Evolutionary conservation across 2,329 filamentous ascomycete species (phyloP), one percentile per base, ranked within the genome.

Genomic region (Cordyceps cateniannulata): DNA sequence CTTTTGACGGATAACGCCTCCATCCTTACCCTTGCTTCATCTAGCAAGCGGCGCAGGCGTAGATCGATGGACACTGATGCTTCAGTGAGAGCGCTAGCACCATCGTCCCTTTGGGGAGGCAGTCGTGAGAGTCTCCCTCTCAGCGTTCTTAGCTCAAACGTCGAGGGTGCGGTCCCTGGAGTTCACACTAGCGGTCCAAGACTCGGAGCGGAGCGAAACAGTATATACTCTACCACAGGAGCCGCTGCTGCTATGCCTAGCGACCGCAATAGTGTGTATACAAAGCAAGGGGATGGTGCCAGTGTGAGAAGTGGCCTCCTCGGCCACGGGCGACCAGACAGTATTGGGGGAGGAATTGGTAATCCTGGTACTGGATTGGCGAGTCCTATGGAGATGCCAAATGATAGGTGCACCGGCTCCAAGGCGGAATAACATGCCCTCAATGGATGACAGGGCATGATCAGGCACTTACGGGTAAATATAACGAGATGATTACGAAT

Each of bases 51-150:
- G 42, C 83, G 87, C 29, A 86, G 91, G 40, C 84, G 90, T 53
- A 84, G 90, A 63, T 93, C 89, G 32, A 86, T 93, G 74, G 91
- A 95, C 72, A 95, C 91, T 0, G 89, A 95, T 70, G 91, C 91
- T 5, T 93, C 89, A 0, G 89, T 95, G 44, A 88, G 91, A 48
- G 91, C 91, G 2, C 77, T 96, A n/a, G 89, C 91, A 1, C 90
- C 90, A 0, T 91, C 88, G 0, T 93, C 89, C 0, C 79, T 93
- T 5, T 95, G 89, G 80, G 90, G 90, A 49, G 90, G 90, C 48
- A 91, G 88, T 68, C 85, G 90, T 63, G 90, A 95, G 73, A 90
- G 86, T 48, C 79, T 95, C 1, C 90, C 90, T 0, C 78, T 95
- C 27, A 92, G 88, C 68, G 86, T 93, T 6, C 79, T 95, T 40